These are phyloP conservation scores for Blastomyces gilchristii DNA, from an alignment of 2,329 filamentous ascomycete species.

Conservation along the genomic window DNA sequence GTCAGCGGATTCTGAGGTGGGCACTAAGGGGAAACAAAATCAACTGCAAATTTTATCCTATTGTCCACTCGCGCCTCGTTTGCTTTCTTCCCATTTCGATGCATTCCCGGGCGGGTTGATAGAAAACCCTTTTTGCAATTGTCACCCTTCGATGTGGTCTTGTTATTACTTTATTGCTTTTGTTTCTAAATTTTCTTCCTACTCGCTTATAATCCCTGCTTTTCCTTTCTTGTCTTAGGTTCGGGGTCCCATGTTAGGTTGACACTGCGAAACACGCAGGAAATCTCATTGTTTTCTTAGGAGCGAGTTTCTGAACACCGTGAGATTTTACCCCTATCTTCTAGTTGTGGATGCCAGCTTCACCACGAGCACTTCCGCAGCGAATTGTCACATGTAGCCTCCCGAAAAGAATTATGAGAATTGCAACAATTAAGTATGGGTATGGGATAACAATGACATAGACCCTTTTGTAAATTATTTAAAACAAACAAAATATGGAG, in stretches of 20 bases:
- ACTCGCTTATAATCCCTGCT: neutral
- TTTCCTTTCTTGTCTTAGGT: neutral
- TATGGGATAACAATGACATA: neutral
- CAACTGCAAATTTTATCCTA: neutral
- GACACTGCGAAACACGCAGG: neutral
- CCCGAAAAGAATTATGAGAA: neutral
- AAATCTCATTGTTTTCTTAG: neutral
- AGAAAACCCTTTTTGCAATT: neutral
- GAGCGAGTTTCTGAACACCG: neutral
- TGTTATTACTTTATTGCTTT: neutral
- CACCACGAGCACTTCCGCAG: neutral
- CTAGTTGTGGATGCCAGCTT: neutral
- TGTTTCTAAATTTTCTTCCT: neutral
- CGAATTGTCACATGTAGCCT: neutral
- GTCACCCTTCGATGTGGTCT: neutral
- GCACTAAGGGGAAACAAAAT: neutral
- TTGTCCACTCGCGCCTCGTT: neutral
- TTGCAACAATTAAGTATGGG: neutral
- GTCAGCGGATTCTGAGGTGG: neutral
- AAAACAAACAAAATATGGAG: neutral
- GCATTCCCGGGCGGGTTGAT: neutral
- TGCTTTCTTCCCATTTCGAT: neutral
- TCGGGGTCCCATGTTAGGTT: neutral
- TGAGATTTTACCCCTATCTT: neutral
- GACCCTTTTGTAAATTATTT: neutral